Conservation (phyloP, 1,284 basidiomycete species). For the Boletus hoseneyae region DNA sequence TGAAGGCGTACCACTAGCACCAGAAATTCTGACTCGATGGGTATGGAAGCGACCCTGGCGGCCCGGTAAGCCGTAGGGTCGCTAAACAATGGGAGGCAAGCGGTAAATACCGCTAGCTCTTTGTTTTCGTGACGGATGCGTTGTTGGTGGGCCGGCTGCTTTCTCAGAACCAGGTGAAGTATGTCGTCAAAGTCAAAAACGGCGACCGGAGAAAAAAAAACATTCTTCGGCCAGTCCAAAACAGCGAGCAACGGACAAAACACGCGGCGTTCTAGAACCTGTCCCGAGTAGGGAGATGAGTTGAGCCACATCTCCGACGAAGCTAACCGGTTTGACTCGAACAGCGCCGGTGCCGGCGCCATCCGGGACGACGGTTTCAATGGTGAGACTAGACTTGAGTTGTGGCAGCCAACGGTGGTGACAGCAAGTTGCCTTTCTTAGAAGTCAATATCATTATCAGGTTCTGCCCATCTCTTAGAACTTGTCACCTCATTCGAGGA, state of each 20-base stretch:
- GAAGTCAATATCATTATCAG: background rate
- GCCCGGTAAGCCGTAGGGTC: background rate
- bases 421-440: background rate
- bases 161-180: background rate
- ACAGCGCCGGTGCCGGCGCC: too few species aligned
- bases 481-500: background rate
- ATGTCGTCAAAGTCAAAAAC: too few species aligned
- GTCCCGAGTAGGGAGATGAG: too few species aligned
- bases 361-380: too few species aligned
- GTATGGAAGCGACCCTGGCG: background rate
- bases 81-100: background rate
- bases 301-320: too few species aligned
- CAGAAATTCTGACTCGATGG: background rate
- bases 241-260: too few species aligned
- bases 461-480: background rate
- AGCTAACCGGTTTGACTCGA: background rate
- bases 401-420: too few species aligned
- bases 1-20: background rate
- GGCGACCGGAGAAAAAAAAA: too few species aligned
- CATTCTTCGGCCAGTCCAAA: too few species aligned
- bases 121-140: background rate
- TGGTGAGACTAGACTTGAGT: too few species aligned
- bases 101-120: background rate
- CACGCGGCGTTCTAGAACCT: too few species aligned
- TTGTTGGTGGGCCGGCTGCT: too few species aligned